These are phyloP conservation scores for Glycine latifolia DNA, from an alignment of 306 rosid species.

Conservation along the genomic window DNA sequence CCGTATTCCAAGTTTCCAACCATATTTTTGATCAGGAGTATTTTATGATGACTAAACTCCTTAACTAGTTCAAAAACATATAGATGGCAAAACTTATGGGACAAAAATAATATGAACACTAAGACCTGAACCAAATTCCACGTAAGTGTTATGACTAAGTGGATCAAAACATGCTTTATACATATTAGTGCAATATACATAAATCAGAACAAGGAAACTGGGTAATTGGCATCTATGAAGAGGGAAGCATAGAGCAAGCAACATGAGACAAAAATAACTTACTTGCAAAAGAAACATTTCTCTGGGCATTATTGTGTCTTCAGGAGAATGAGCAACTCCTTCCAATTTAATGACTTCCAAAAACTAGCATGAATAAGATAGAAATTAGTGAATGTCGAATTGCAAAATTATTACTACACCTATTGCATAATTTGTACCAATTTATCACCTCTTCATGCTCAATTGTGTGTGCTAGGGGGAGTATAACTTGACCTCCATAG, in stretches of 20 bases:
- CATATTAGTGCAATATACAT: neutral
- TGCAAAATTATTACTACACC: neutral
- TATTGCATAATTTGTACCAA: conserved; percentile 26
- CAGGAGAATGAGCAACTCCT: conserved; percentile 86
- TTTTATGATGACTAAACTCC: conserved; percentile 18
- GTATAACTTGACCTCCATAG: conserved; percentile 94
- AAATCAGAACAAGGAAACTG: conserved; percentile 14
- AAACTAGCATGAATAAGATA: conserved; percentile 58
- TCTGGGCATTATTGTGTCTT: conserved; percentile 84
- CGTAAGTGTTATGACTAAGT: conserved; percentile 19
- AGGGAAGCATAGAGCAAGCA: conserved; percentile 34
- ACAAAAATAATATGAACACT: conserved; percentile 4
- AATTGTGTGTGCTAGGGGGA: conserved; percentile 92
- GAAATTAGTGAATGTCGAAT: neutral
- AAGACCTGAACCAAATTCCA: neutral
- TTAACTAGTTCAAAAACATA: conserved; percentile 30
- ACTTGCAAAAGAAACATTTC: conserved; percentile 96
- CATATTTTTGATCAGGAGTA: neutral
- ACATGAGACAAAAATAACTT: conserved; percentile 31
- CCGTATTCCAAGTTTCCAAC: conserved; percentile 12
- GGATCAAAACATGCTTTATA: conserved; percentile 3
- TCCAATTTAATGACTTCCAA: conserved; percentile 94
- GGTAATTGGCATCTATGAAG: neutral
- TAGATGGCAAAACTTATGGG: neutral
- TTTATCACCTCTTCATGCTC: conserved; percentile 91